Conservation (phyloP, 2,329 filamentous ascomycete genomes). For the Juglanconis juglandina region DNA sequence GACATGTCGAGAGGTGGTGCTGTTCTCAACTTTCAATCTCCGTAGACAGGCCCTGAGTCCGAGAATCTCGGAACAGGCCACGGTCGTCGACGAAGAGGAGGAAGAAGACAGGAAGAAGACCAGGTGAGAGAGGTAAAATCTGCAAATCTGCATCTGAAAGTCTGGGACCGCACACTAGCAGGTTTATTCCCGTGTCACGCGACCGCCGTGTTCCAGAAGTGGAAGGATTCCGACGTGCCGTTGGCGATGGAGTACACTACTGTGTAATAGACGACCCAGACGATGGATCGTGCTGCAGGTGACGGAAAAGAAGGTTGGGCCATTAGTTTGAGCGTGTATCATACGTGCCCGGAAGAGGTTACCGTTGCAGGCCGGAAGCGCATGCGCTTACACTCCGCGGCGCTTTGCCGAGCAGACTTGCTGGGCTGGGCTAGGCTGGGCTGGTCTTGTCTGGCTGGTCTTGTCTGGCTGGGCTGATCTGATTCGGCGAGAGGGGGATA, state of each 20-base stretch:
- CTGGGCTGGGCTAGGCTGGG: background rate
- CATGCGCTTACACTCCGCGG: background rate
- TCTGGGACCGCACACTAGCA: background rate
- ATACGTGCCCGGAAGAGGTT: slow-evolving; percentile 2
- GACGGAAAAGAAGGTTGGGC: background rate
- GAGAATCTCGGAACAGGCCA: no score
- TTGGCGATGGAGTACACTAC: background rate
- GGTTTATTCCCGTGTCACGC: background rate
- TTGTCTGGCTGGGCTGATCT: background rate
- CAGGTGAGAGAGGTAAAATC: no score
- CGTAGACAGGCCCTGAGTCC: background rate
- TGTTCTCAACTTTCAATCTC: background rate
- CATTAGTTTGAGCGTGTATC: background rate
- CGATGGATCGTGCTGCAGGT: no score
- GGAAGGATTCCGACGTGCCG: background rate
- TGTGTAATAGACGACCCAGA: background rate
- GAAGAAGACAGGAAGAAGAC: background rate
- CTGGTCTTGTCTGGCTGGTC: background rate
- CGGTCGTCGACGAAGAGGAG: no score
- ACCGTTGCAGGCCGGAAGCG: background rate
- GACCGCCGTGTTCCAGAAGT: background rate
- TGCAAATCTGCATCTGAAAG: background rate
- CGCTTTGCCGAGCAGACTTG: background rate
- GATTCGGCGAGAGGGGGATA: background rate
- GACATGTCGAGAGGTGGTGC: no score